These are phyloP conservation scores for Cercophora scortea DNA, from an alignment of 495 filamentous ascomycete genomes.

Conservation along the genomic window DNA sequence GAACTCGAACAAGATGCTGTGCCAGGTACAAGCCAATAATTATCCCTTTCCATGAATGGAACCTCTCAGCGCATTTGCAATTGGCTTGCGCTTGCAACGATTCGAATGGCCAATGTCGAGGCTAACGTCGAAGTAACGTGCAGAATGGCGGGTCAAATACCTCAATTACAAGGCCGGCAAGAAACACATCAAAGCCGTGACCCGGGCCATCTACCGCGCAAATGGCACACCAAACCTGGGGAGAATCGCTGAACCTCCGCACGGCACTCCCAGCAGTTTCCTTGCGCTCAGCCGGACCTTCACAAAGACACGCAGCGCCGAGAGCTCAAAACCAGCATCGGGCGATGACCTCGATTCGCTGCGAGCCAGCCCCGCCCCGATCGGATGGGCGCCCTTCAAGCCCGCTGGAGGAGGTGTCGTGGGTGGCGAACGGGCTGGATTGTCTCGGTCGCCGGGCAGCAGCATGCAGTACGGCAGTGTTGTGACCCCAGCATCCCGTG, in stretches of 20 bases:
- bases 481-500: constrained; percentile 52
- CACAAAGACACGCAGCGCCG: constrained; percentile 3
- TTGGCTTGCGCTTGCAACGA: too few relatives aligned
- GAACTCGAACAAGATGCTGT: constrained; percentile 82
- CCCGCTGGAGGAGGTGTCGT: constrained; percentile 2
- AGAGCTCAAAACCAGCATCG: background rate
- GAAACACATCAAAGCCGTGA: constrained; percentile 77
- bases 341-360: too few relatives aligned
- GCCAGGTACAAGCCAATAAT: constrained; percentile 41
- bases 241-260: constrained; percentile 9
- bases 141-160: constrained; percentile 87
- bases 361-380: constrained; percentile 10
- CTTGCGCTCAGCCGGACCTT: constrained; percentile 7
- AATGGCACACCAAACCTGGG: constrained; percentile 42
- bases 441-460: constrained; percentile 23
- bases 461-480: constrained; percentile 67
- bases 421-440: constrained; percentile 25
- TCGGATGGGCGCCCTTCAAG: constrained; percentile 15
- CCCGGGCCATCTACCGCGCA: constrained; percentile 60
- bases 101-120: too few relatives aligned
- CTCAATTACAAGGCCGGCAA: constrained; percentile 90
- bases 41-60: too few relatives aligned
- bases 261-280: constrained; percentile 13
- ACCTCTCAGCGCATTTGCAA: too few relatives aligned
- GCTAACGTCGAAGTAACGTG: background rate